Base-by-base conservation (phyloP, 2,329 filamentous ascomycete species). In the Sporothrix pallida region DNA sequence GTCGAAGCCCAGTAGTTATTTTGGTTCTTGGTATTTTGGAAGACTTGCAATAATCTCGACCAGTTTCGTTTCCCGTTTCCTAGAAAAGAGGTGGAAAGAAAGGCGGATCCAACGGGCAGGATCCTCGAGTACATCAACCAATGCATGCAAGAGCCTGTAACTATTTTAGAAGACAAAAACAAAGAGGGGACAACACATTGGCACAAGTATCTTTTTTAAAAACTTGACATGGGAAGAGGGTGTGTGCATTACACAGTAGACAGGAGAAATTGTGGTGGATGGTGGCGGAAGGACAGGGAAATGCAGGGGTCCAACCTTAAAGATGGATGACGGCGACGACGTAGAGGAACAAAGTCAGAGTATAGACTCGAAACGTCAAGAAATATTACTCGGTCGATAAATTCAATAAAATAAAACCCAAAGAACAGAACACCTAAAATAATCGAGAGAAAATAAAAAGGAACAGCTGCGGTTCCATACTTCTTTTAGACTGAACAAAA, bases 281-380 rank as follows among this genome's bases (percentile, higher is more conserved):
- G 62, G 42, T 48, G 42, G 42, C 37, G 20, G n/a, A 46, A 65
- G n/a, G 17, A n/a, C 8, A 46, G 2, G 62, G 1, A 48, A 6
- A 48, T 67, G 42, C 62, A 67, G 62, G 62, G 62, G 62, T 67
- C n/a, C 62, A 67, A 48, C 62, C 62, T 67, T 48, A 37, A 31
- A 60, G 44, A 13, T 23, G 62, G 42, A 67, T 2, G 10, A 67
- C 23, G 26, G 23, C 52, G 20, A 37, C 31, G 20, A 26, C 7
- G 20, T 26, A 2, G 52, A 67, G 42, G 12, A 26, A 48, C 20
- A 23, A 65, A 15, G 23, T 46, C 2, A 2, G 20, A 60, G 13
- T 6, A 3, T 15, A 62, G 13, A 63, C 20, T 23, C 44, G 13
- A 26, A 20, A 44, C 2, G 5, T 6, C 4, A 42, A 17, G 6